Evolutionary conservation across 495 filamentous ascomycete species (phyloP).

Genomic region (Hypoxylon perforatum): DNA sequence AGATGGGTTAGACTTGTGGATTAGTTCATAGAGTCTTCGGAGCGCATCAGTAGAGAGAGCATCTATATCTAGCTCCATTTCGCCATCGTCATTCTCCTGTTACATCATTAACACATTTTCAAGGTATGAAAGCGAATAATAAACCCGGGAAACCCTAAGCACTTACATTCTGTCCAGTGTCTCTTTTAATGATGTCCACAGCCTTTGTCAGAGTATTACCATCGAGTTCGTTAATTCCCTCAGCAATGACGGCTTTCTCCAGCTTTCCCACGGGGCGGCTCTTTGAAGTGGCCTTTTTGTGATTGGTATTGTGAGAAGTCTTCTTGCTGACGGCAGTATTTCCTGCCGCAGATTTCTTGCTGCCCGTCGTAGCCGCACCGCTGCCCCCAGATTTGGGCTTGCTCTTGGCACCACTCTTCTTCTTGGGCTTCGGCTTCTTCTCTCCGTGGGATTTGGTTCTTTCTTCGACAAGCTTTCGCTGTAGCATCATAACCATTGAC

Average conservation of each 20-base stretch:
- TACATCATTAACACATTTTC: slow-evolving; percentile 28
- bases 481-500: slow-evolving; percentile 57
- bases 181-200: slow-evolving; percentile 89
- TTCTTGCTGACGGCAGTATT: slow-evolving; percentile 60
- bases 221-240: slow-evolving; percentile 78
- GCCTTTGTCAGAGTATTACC: slow-evolving; percentile 79
- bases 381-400: slow-evolving; percentile 41
- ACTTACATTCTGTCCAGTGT: slow-evolving; percentile 79
- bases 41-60: slow-evolving; percentile 79
- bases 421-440: slow-evolving; percentile 52
- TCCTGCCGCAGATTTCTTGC: slow-evolving; percentile 47
- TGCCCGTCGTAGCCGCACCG: slow-evolving; percentile 18
- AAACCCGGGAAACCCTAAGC: not conserved
- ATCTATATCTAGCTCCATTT: slow-evolving; percentile 93
- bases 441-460: slow-evolving; percentile 57
- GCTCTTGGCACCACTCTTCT: slow-evolving; percentile 51
- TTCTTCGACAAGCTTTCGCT: slow-evolving; percentile 61
- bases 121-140: not conserved
- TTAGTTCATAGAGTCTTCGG: slow-evolving; percentile 78
- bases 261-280: slow-evolving; percentile 70
- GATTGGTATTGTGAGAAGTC: slow-evolving; percentile 54
- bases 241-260: slow-evolving; percentile 88
- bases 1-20: slow-evolving; percentile 72
- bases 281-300: slow-evolving; percentile 61
- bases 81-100: slow-evolving; percentile 78